Evolutionary conservation across 441 rosid species (phyloP), one percentile per base, ranked within the genome.

Genomic region (Erysimum pusillum): DNA sequence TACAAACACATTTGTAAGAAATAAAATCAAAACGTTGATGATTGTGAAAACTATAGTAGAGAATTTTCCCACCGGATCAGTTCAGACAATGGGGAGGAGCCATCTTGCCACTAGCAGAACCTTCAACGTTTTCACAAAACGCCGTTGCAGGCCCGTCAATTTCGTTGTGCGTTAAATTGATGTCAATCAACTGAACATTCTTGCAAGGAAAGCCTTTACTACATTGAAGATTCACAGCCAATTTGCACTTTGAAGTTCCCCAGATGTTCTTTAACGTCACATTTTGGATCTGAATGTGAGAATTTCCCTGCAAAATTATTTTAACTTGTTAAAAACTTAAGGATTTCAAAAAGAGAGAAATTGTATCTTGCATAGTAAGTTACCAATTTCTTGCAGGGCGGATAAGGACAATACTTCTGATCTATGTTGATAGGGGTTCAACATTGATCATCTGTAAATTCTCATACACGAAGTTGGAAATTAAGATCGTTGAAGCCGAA

Each of bases 381-480:
- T 63, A 73, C 76, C 69, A 22, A 3, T 12, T 52, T 63, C 11
- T 10, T 0, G 28, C 71, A 63, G 1, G 71, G 70, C 4, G 70
- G 57, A 17, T 63, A 14, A 18, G 46, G 64, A 13, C 64, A 73
- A 53, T 73, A 73, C 25, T 73, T 44, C 45, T 73, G 77, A 32
- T 63, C 35, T 3, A 73, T 63, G 56, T 8, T 17, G n/a, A 73
- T 73, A 18, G 76, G 76, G 4, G 8, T 18, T 7, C 12, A 2
- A 32, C 71, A 54, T 63, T 17, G 25, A 73, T 53, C 77, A 63
- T 73, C 7, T 42, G 46, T 18, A 73, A 20, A 53, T 73, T 73
- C 56, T 54, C 13, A 14, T 13, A 63, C 22, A 41, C 5, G 1
- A 73, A 18, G 32, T 63, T 53, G 8, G 64, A 41, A n/a, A 73